Conservation (phyloP, 192 early-diverging fungal genomes). For the Paraglomus occultum region DNA sequence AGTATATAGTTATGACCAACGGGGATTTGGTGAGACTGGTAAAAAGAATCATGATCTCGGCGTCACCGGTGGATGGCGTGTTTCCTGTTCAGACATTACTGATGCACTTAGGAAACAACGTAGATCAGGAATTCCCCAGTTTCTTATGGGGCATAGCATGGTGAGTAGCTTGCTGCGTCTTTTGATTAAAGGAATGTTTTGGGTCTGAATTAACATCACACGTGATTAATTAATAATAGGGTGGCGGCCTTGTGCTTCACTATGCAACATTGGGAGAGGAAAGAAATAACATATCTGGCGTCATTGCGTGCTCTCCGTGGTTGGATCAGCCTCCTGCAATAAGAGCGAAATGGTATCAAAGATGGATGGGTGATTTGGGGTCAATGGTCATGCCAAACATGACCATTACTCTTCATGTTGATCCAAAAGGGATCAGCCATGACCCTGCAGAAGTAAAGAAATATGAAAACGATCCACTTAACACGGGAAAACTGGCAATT, state of each 20-base stretch:
- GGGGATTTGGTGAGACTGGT: slow-evolving; percentile 64
- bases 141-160: slow-evolving; percentile 54
- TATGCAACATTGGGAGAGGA: slow-evolving; percentile 43
- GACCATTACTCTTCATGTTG: slow-evolving; percentile 39
- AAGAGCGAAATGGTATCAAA: slow-evolving; percentile 33
- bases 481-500: neutral
- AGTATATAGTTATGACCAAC: slow-evolving; percentile 59
- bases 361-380: slow-evolving; percentile 36
- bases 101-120: slow-evolving; percentile 39
- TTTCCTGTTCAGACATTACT: slow-evolving; percentile 49
- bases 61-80: slow-evolving; percentile 45
- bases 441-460: slow-evolving; percentile 43
- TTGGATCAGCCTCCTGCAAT: slow-evolving; percentile 32
- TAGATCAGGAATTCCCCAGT: slow-evolving; percentile 42
- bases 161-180: neutral
- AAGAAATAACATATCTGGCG: slow-evolving; percentile 40
- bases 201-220: no score
- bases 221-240: slow-evolving; percentile 21
- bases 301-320: slow-evolving; percentile 58
- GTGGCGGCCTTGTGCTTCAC: slow-evolving; percentile 56
- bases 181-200: no score
- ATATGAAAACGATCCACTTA: slow-evolving; percentile 56
- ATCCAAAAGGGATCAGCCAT: slow-evolving; percentile 43
- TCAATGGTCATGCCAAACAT: slow-evolving; percentile 45
- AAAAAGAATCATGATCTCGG: slow-evolving; percentile 41